Evolutionary conservation across 257 asterid genomes (phyloP).

Genomic region (Anisodus acutangulus): DNA sequence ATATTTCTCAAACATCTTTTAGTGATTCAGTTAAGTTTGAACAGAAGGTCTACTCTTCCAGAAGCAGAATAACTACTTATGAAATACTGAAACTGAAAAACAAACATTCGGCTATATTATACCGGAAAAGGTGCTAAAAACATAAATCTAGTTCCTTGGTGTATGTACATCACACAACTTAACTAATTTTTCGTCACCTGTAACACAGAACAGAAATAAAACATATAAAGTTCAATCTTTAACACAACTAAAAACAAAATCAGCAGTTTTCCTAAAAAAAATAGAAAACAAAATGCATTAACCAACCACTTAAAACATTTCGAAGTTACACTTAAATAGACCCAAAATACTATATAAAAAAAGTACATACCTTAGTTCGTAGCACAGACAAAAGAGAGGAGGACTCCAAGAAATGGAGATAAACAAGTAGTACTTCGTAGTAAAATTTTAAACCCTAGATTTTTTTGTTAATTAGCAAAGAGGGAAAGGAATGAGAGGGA

Average conservation of each 20-base stretch:
- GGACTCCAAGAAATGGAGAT: neutral
- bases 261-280: neutral
- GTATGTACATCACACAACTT: neutral
- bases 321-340: neutral
- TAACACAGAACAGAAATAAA: too few species aligned
- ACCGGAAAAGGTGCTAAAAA: neutral
- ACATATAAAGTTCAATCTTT: neutral
- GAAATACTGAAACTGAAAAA: neutral
- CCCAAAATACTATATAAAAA: neutral
- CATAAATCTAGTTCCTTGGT: neutral
- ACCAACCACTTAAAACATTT: neutral
- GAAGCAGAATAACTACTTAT: neutral
- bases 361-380: neutral
- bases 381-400: neutral
- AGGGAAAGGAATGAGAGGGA: neutral
- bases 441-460: slow-evolving; percentile 11
- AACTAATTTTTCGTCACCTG: too few species aligned
- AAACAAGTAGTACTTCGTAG: neutral
- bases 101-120: neutral
- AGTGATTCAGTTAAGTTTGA: neutral
- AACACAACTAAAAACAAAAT: neutral
- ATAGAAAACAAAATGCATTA: neutral
- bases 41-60: neutral
- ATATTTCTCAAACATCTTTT: neutral
- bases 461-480: slow-evolving; percentile 8